phyloP scores from a whole-genome alignment of 1,284 basidiomycete genomes.

The Heliocybe sulcata region DNA sequence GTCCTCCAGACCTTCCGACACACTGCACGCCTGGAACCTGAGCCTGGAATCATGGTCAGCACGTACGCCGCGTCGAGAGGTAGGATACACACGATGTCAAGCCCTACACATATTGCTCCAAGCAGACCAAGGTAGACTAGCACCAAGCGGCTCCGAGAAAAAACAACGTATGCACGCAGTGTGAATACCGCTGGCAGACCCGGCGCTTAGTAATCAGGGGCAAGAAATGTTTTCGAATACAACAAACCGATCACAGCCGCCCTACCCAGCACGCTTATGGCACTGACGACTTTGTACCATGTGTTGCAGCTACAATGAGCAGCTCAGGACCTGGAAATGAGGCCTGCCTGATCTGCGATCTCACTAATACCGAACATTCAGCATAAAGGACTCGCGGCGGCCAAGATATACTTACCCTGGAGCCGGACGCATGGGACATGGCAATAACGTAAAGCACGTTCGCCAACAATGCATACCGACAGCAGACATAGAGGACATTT shows the following conservation, averaged over 20 bases:
- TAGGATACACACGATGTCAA: slow-evolving; percentile 21
- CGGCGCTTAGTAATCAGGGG: not conserved
- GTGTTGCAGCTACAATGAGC: slow-evolving; percentile 21
- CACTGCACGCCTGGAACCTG: slow-evolving; percentile 8
- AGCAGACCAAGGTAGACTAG: slow-evolving; percentile 18
- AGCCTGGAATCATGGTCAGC: not conserved
- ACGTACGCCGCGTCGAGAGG: not conserved
- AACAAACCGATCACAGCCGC: slow-evolving; percentile 23
- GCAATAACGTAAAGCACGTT: slow-evolving; percentile 26
- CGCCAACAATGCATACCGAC: slow-evolving; percentile 27
- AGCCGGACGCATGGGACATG: slow-evolving; percentile 15
- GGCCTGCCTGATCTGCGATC: not conserved
- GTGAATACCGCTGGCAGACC: slow-evolving; percentile 18
- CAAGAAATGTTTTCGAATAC: not conserved
- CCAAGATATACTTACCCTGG: too few species aligned
- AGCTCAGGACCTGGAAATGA: not conserved
- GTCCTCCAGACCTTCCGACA: slow-evolving; percentile 12
- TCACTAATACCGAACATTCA: not conserved
- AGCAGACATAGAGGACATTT: slow-evolving; percentile 25
- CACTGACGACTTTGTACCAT: slow-evolving; percentile 22
- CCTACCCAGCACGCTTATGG: slow-evolving; percentile 23
- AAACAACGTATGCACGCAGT: slow-evolving; percentile 25
- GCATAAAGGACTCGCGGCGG: too few species aligned
- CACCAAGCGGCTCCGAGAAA: slow-evolving; percentile 17
- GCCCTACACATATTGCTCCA: slow-evolving; percentile 19